Conservation (phyloP, 164 flowering plant genomes). For the Platanus orientalis region DNA sequence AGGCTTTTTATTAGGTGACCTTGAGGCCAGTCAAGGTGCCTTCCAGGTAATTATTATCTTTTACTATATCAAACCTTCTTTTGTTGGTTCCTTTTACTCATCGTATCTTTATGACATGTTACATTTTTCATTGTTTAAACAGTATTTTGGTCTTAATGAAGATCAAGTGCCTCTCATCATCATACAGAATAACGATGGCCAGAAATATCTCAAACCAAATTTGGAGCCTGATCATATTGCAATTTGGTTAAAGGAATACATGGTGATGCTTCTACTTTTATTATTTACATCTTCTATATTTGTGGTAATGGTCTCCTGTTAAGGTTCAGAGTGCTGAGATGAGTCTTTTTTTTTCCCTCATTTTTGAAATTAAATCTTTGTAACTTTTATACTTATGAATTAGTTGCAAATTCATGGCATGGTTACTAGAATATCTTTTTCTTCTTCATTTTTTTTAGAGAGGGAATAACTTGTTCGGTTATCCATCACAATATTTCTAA, state of each 20-base stretch:
- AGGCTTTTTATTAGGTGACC: slow-evolving; percentile 74
- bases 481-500: not conserved
- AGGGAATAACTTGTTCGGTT: no score
- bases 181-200: slow-evolving; percentile 50
- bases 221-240: slow-evolving; percentile 67
- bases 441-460: no score
- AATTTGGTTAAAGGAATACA: slow-evolving; percentile 75
- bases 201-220: slow-evolving; percentile 61
- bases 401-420: no score
- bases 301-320: no score
- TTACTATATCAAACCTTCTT: not conserved
- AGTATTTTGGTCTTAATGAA: slow-evolving; percentile 80
- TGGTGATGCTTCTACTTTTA: slow-evolving; percentile 36
- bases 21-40: slow-evolving; percentile 66
- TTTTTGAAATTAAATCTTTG: no score
- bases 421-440: no score
- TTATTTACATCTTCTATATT: not conserved
- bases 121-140: slow-evolving; percentile 12
- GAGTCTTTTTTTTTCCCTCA: no score
- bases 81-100: not conserved
- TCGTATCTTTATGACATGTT: not conserved
- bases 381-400: not conserved
- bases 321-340: no score
- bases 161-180: slow-evolving; percentile 76
- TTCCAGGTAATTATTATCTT: slow-evolving; percentile 49